Conservation (phyloP, 2,329 filamentous ascomycete genomes). For the Hypoxylon sp. region DNA sequence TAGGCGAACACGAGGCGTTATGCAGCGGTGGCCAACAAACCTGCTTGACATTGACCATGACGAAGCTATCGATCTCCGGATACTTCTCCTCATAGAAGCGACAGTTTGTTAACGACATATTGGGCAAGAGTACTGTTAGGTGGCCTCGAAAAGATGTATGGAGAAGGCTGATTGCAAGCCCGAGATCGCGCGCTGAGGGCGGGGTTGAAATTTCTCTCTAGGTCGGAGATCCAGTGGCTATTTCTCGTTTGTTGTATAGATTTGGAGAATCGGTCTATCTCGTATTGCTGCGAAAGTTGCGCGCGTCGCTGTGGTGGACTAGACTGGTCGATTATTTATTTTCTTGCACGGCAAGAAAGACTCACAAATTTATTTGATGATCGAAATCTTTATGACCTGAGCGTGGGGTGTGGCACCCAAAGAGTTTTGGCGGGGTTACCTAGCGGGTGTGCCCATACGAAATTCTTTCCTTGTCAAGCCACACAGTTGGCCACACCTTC, state of each 20-base stretch:
- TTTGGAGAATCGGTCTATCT: conserved; percentile 5
- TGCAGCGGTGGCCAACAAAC: conserved; percentile 59
- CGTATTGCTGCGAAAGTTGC: neutral
- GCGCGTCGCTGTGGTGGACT: conserved; percentile 29
- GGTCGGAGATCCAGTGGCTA: conserved; percentile 23
- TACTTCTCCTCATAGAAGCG: conserved; percentile 99
- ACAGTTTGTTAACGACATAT: conserved; percentile 95
- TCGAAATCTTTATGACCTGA: conserved; percentile 49
- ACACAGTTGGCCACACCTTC: neutral
- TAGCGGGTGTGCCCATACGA: conserved; percentile 2
- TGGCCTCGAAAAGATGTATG: conserved; percentile 39
- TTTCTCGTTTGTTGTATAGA: conserved; percentile 4
- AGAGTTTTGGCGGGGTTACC: conserved; percentile 46
- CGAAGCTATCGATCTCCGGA: conserved; percentile 98
- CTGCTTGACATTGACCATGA: conserved; percentile 99
- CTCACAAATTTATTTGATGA: conserved; percentile 46
- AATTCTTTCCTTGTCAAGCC: conserved; percentile 1
- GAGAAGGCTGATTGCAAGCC: conserved; percentile 46
- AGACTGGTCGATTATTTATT: conserved; percentile 22
- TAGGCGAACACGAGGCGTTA: conserved; percentile 35
- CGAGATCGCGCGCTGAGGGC: conserved; percentile 43
- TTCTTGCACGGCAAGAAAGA: conserved; percentile 28
- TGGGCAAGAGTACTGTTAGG: conserved; percentile 69
- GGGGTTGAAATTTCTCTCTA: conserved; percentile 28
- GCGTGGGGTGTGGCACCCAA: conserved; percentile 46